Evolutionary conservation across 164 flowering plant species (phyloP), one percentile per base, ranked within the genome.

Genomic region (Tetrastigma voinierianum): DNA sequence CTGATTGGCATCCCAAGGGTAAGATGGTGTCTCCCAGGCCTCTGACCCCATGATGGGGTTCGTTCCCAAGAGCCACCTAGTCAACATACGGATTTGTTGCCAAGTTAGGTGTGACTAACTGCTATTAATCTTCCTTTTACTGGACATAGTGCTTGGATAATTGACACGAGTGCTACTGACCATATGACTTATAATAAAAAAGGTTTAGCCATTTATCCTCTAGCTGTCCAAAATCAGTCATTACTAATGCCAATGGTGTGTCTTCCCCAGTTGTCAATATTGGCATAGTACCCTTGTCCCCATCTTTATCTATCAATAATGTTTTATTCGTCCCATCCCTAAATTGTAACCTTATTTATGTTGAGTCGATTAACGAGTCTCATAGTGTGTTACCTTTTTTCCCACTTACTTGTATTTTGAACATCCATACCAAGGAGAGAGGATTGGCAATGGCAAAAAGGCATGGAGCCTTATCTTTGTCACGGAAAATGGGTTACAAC

Each of bases 141-240:
- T 64, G 11, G 59, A 19, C 17, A 61, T 61, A 61, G 49, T 61
- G 60, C 65, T 19, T 65, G 51, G 60, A 65, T 65, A 65, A 65
- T 65, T 65, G 60, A 62, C 55, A 43, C 43, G 16, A 43, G 68
- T 54, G 59, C 60, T 43, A 65, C 43, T 5, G 60, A 55, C 15
- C 40, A 65, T 65, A 65, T 65, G 68, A 65, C 68, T 65, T 65
- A n/a, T n/a, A n/a, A n/a, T n/a, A n/a, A n/a, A n/a, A 54, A 43
- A 65, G 18, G 40, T 24, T 24, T 24, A 2, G 4, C 32, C 32
- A 24, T 24, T 24, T 24, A 24, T 24, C 32, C 4, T 24, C 4
- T n/a, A 24, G 4, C 4, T 24, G 32, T 24, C 4, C 32, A n/a
- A 24, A 24, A 24, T 24, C 40, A 3, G 11, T 32, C 23, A 51